Percentiles rank a stretch among this genome's conserved stretches.
phyloP scores from a whole-genome alignment of 768 basidiomycete species.

The Phallus indusiatus region DNA sequence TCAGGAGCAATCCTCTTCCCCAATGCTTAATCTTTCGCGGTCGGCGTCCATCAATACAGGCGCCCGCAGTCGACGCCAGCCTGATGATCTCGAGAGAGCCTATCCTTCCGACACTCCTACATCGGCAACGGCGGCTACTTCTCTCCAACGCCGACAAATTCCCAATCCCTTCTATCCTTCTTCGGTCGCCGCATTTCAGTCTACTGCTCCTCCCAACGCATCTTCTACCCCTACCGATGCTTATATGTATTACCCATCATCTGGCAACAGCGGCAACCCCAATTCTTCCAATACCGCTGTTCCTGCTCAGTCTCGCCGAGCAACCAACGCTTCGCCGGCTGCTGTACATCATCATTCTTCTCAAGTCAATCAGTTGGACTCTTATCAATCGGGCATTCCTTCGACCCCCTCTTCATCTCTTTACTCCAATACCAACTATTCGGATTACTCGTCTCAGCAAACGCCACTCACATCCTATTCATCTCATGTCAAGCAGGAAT shows the following conservation, averaged over 20 bases:
- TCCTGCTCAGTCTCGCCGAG: slow-evolving; percentile 25
- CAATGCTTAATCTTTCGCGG: slow-evolving; percentile 47
- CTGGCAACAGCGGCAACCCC: background rate
- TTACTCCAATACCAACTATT: slow-evolving; percentile 1
- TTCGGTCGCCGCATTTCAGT: slow-evolving; percentile 29
- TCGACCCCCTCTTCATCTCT: background rate
- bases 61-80: slow-evolving; percentile 17
- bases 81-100: slow-evolving; percentile 15
- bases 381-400: background rate
- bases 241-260: slow-evolving; percentile 6
- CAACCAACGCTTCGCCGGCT: slow-evolving; percentile 32
- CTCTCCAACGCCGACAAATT: background rate
- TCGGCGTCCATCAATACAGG: slow-evolving; percentile 40
- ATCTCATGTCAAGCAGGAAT: slow-evolving; percentile 4
- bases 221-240: slow-evolving; percentile 40
- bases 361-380: background rate
- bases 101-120: slow-evolving; percentile 6
- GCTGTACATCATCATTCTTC: slow-evolving; percentile 41
- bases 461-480: background rate
- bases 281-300: slow-evolving; percentile 16
- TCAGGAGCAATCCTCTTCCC: slow-evolving; percentile 22
- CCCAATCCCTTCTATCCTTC: slow-evolving; percentile 14
- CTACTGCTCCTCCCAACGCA: slow-evolving; percentile 36
- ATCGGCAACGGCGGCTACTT: slow-evolving; percentile 2
- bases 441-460: slow-evolving; percentile 5